Evolutionary conservation across 2,329 filamentous ascomycete genomes (phyloP), one percentile per base, ranked within the genome.

Genomic region (Exophiala sp.): DNA sequence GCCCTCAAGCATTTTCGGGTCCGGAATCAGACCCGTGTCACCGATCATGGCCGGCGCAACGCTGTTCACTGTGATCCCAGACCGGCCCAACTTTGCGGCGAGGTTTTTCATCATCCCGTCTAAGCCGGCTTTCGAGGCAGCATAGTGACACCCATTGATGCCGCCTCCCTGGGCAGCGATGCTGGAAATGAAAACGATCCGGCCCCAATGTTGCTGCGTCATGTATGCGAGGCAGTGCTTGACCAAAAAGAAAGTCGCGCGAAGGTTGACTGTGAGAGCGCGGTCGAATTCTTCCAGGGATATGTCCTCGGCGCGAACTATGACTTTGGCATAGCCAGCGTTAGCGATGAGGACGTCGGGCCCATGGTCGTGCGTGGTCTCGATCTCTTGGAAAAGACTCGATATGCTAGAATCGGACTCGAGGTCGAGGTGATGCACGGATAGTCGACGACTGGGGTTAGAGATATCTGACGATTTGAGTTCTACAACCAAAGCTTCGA

Each of bases 21-120:
- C 75, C 1, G 81, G 80, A 39, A 86, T 82, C 81, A 86, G 81
- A 1, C 80, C 80, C 2, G 80, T 84, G 18, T 80, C 78, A 3
- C 82, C 83, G 59, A 87, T 86, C 82, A 87, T 86, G 2, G 83
- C 84, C 0, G 84, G 84, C 2, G 82, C 81, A n/a, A 87, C 81
- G 58, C 86, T 83, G 55, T 87, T 86, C 52, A 86, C 81, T 11
- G 82, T 84, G 61, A 87, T 83, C 32, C 83, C 82, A 61, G 75
- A 76, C 51, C 77, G 74, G 1, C 81, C 83, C 18, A 86, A 75
- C 42, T 81, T 80, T 1, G 74, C 76, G 1, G 83, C 77, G 29
- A 87, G 72, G 58, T 85, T 86, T 64, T 78, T 81, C 79, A 85
- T 85, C 79, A 86, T 81, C 2, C 80, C 80, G 3, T 78, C 81